A percentile compares a stretch with the other conserved stretches of the same genome.
Evolutionary conservation across 139 green algal genomes (phyloP).

Genomic region (Closterium sp.): DNA sequence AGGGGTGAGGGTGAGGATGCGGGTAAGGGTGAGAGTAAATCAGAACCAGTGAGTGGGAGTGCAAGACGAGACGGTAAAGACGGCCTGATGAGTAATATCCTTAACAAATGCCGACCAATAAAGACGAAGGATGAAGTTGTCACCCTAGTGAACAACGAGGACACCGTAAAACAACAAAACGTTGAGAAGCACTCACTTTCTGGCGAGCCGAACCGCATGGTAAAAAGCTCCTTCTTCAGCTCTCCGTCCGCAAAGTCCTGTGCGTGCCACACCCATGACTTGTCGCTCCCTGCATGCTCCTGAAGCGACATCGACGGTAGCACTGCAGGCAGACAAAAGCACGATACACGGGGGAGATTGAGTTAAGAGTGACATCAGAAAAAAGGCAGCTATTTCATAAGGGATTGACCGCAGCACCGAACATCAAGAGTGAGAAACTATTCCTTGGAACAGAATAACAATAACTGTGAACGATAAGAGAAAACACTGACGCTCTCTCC

Average conservation of each 20-base stretch:
- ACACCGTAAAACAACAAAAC: too few relatives aligned
- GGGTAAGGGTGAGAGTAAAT: background rate
- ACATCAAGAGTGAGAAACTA: too few relatives aligned
- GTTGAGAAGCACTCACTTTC: conserved; percentile 43
- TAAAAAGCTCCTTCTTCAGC: conserved; percentile 78
- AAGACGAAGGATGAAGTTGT: too few relatives aligned
- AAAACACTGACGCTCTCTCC: too few relatives aligned
- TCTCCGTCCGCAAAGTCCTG: conserved; percentile 93
- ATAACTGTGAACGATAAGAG: too few relatives aligned
- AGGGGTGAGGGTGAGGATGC: background rate
- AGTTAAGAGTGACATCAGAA: too few relatives aligned
- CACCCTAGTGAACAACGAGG: too few relatives aligned
- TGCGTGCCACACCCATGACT: conserved; percentile 92
- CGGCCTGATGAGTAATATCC: background rate
- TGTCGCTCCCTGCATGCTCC: conserved; percentile 92
- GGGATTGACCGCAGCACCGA: too few relatives aligned
- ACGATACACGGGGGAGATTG: background rate
- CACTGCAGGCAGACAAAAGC: conserved; percentile 65
- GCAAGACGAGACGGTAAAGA: background rate
- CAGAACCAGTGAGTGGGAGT: background rate
- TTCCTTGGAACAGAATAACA: too few relatives aligned
- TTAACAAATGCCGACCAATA: too few relatives aligned
- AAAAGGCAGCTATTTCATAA: too few relatives aligned
- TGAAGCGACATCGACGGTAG: conserved; percentile 89
- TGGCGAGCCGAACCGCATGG: conserved; percentile 83